Evolutionary conservation across 2,329 filamentous ascomycete genomes (phyloP).

Genomic region (Ophiocordyceps camponoti-floridani): DNA sequence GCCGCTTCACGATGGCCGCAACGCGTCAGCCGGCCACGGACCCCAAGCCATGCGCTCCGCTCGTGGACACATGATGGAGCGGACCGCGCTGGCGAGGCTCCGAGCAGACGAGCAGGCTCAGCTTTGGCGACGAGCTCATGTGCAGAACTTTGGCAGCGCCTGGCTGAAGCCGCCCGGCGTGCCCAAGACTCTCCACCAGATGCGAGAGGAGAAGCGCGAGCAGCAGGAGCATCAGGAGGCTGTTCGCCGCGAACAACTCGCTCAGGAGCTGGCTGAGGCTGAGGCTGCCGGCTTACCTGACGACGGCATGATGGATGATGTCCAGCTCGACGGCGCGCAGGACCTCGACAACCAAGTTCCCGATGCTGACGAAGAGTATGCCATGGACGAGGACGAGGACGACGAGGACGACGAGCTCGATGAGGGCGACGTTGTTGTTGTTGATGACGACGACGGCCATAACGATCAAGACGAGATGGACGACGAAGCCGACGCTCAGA

Average conservation of each 20-base stretch:
- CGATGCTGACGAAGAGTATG: slow-evolving; percentile 38
- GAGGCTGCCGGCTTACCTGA: slow-evolving; percentile 24
- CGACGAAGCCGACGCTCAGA: slow-evolving; percentile 21
- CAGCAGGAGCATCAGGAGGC: slow-evolving; percentile 69
- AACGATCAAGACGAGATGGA: slow-evolving; percentile 22
- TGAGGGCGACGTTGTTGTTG: slow-evolving; percentile 21
- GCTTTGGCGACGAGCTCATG: slow-evolving; percentile 58
- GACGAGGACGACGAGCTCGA: slow-evolving; percentile 22
- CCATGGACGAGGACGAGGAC: slow-evolving; percentile 25
- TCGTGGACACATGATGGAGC: slow-evolving; percentile 25
- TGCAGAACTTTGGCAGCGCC: slow-evolving; percentile 69
- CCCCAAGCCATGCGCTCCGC: neutral
- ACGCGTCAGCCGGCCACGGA: slow-evolving; percentile 19
- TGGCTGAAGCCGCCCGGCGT: slow-evolving; percentile 88
- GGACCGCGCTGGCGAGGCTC: slow-evolving; percentile 49
- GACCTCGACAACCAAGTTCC: slow-evolving; percentile 62
- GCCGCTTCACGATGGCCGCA: slow-evolving; percentile 12
- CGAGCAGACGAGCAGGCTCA: slow-evolving; percentile 61
- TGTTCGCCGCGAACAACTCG: slow-evolving; percentile 49
- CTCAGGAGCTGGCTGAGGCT: slow-evolving; percentile 57
- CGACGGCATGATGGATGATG: slow-evolving; percentile 32
- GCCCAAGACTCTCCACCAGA: slow-evolving; percentile 74
- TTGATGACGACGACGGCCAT: slow-evolving; percentile 20
- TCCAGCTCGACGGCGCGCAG: slow-evolving; percentile 33
- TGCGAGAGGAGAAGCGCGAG: slow-evolving; percentile 79